A percentile compares a stretch with the other conserved stretches of the same genome.
Conservation (phyloP, 108 stramenopile genomes). For the Asterionellopsis glacialis region DNA sequence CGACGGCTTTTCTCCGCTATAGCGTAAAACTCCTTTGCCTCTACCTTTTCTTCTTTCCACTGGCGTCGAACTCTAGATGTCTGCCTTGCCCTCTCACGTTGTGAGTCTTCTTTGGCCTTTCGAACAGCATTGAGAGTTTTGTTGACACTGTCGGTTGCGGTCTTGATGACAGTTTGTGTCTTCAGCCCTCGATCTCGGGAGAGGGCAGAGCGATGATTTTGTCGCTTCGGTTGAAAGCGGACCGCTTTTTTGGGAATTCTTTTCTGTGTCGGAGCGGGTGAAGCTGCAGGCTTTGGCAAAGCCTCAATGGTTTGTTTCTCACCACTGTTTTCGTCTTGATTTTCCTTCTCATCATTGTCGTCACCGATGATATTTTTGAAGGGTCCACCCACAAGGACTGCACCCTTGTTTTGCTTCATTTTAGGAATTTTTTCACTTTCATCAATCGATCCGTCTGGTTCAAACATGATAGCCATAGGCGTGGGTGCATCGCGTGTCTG, state of each 20-base stretch:
- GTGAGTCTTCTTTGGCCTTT: conserved; percentile 24
- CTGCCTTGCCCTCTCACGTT: conserved; percentile 1
- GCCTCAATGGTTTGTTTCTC: background rate
- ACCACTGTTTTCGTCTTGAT: no score
- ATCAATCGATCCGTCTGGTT: no score
- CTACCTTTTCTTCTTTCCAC: conserved; percentile 49
- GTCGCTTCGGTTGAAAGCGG: no score
- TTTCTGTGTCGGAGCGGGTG: background rate
- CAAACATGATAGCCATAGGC: no score
- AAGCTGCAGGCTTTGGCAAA: background rate
- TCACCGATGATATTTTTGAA: background rate
- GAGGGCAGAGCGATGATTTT: background rate
- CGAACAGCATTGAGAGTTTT: conserved; percentile 30
- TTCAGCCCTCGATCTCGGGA: conserved; percentile 17
- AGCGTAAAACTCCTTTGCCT: conserved; percentile 47
- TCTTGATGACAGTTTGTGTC: conserved; percentile 34
- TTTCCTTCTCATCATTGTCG: background rate
- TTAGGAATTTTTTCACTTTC: no score
- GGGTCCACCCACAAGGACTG: background rate
- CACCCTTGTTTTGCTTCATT: background rate
- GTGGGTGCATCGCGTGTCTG: no score
- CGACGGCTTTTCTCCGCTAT: conserved; percentile 50
- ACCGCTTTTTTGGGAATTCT: no score
- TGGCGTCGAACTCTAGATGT: conserved; percentile 42
- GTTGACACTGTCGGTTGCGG: conserved; percentile 29